A percentile compares a stretch with the other conserved stretches of the same genome.
phyloP scores from a whole-genome alignment of 345 rosid genomes.

The Toxicodendron radicans region DNA sequence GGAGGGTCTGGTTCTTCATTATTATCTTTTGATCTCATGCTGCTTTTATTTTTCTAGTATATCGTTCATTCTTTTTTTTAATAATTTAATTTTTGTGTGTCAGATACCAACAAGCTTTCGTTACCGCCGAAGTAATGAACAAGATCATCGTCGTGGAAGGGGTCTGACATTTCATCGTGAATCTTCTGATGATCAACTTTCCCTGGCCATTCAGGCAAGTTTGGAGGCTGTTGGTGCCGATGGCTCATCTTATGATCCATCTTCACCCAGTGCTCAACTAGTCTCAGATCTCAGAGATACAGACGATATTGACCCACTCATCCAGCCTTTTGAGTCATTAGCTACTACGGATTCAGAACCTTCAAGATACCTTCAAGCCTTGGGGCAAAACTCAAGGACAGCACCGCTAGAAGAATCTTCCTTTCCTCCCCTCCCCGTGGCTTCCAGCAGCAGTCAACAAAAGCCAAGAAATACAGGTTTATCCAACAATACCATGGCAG shows the following conservation, averaged over 20 bases:
- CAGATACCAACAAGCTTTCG: conserved; percentile 97
- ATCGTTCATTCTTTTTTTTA: not conserved
- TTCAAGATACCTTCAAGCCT: conserved; percentile 81
- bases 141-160: conserved; percentile 82
- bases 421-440: conserved; percentile 79
- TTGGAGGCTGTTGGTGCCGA: conserved; percentile 40
- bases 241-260: conserved; percentile 35
- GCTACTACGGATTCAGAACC: conserved; percentile 52
- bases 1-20: not conserved
- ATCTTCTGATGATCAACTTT: conserved; percentile 57
- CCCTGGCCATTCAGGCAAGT: conserved; percentile 64
- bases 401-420: conserved; percentile 68
- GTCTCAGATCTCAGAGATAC: conserved; percentile 41
- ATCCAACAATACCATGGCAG: conserved; percentile 65
- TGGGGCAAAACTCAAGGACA: conserved; percentile 59
- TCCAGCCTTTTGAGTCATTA: conserved; percentile 61
- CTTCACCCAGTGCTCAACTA: conserved; percentile 43
- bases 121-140: conserved; percentile 52
- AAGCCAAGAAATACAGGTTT: conserved; percentile 44
- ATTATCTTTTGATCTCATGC: not conserved
- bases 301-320: conserved; percentile 50
- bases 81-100: conserved; percentile 8
- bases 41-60: not conserved
- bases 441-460: conserved; percentile 43
- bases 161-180: conserved; percentile 61